Conservation (phyloP, 495 filamentous ascomycete species). For the Talaromyces stipitatus region DNA sequence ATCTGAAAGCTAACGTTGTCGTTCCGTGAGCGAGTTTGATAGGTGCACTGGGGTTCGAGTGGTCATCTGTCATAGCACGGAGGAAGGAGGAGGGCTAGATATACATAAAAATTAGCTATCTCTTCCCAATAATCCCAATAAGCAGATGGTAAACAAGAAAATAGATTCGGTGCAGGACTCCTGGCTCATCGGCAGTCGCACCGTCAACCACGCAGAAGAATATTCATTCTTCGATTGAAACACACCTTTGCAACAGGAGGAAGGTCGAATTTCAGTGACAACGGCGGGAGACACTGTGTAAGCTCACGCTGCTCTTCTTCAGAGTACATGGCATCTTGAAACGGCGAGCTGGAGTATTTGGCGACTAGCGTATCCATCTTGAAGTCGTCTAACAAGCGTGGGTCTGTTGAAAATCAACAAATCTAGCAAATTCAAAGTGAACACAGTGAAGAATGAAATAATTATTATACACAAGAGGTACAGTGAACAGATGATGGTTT, state of each 20-base stretch:
- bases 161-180: not conserved
- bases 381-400: conserved; percentile 8
- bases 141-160: not conserved
- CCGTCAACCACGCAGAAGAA: not conserved
- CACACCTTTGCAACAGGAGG: conserved; percentile 85
- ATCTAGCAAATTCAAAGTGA: not conserved
- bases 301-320: conserved; percentile 73
- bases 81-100: conserved; percentile 82
- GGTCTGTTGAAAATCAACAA: not conserved
- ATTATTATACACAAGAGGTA: not conserved
- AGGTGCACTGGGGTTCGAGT: conserved; percentile 88
- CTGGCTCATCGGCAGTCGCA: not conserved
- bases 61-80: conserved; percentile 93
- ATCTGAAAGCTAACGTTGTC: conserved; percentile 95
- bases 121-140: not conserved
- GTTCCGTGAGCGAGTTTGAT: conserved; percentile 99
- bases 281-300: conserved; percentile 53
- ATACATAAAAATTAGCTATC: not conserved
- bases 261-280: conserved; percentile 86
- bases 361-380: conserved; percentile 90
- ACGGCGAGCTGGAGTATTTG: conserved; percentile 70
- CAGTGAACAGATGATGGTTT: not conserved
- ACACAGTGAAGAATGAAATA: not conserved
- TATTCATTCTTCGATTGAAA: not conserved
- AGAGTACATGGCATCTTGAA: conserved; percentile 62